Conservation (phyloP, 768 basidiomycete genomes). For the Leccinum ochraceum region DNA sequence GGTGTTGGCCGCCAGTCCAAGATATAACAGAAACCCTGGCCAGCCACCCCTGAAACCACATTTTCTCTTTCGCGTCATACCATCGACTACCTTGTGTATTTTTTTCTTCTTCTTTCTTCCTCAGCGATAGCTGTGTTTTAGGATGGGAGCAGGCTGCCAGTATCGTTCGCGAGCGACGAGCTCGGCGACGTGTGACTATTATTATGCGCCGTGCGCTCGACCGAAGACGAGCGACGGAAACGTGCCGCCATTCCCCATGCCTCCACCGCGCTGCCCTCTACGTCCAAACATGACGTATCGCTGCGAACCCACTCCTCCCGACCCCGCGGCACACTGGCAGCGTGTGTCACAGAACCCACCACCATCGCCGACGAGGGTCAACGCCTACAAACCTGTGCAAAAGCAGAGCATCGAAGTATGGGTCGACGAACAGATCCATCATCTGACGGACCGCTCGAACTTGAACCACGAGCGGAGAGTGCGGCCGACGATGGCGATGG, state of each 20-base stretch:
- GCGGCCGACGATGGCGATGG: conserved; percentile 2
- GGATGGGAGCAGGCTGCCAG: conserved; percentile 33
- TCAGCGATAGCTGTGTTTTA: conserved; percentile 6
- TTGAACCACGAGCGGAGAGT: conserved; percentile 21
- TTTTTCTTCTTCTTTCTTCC: background rate
- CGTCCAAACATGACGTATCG: conserved; percentile 19
- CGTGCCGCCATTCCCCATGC: background rate
- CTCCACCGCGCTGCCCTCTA: conserved; percentile 23
- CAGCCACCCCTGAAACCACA: conserved; percentile 19
- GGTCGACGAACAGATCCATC: conserved; percentile 57
- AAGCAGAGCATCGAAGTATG: conserved; percentile 61
- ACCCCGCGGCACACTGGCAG: conserved; percentile 25
- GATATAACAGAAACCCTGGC: conserved; percentile 30
- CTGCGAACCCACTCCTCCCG: conserved; percentile 14
- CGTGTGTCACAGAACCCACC: conserved; percentile 29
- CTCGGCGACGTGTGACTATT: conserved; percentile 21
- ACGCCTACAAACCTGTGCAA: conserved; percentile 39
- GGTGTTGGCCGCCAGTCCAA: conserved; percentile 29
- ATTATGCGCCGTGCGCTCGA: conserved; percentile 16
- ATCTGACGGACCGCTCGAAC: conserved; percentile 35
- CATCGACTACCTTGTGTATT: conserved; percentile 3
- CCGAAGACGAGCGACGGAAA: conserved; percentile 25
- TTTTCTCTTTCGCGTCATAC: conserved; percentile 12
- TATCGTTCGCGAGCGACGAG: conserved; percentile 28
- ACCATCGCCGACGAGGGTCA: conserved; percentile 33